Percentiles rank a stretch among this genome's conserved stretches.
Evolutionary conservation across 306 rosid species (phyloP).

Genomic region (Senna tora): DNA sequence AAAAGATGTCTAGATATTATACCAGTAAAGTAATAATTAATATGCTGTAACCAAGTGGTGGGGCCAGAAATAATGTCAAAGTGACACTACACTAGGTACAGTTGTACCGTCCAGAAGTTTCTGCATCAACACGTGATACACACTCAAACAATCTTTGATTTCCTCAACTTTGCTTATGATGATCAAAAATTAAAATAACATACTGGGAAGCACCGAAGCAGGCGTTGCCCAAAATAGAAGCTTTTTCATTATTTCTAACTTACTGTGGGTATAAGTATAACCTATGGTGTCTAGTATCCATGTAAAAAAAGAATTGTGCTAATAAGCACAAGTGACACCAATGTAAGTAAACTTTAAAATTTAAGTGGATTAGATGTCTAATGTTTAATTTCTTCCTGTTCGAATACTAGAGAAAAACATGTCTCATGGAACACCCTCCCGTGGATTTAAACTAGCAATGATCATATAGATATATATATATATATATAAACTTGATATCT

Average conservation of each 20-base stretch:
- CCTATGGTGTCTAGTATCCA: background rate
- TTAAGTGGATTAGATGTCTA: too few relatives aligned
- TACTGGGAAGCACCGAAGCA: background rate
- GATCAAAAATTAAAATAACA: conserved; percentile 3
- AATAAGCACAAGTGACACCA: background rate
- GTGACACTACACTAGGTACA: background rate
- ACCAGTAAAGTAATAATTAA: background rate
- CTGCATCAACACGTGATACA: background rate
- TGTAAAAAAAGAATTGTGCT: background rate
- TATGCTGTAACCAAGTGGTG: background rate
- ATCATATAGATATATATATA: background rate
- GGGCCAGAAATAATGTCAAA: background rate
- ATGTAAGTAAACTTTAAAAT: too few relatives aligned
- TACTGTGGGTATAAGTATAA: background rate
- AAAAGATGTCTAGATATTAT: too few relatives aligned
- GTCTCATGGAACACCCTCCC: background rate
- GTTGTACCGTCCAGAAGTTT: too few relatives aligned
- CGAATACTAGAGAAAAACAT: background rate
- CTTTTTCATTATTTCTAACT: background rate
- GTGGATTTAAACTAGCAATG: background rate
- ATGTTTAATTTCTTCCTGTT: too few relatives aligned
- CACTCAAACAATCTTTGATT: conserved; percentile 8
- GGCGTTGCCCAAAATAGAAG: background rate
- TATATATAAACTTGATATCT: background rate
- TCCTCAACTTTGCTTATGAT: too few relatives aligned